phyloP scores from a whole-genome alignment of 495 filamentous ascomycete genomes.

The Tirmania nivea region DNA sequence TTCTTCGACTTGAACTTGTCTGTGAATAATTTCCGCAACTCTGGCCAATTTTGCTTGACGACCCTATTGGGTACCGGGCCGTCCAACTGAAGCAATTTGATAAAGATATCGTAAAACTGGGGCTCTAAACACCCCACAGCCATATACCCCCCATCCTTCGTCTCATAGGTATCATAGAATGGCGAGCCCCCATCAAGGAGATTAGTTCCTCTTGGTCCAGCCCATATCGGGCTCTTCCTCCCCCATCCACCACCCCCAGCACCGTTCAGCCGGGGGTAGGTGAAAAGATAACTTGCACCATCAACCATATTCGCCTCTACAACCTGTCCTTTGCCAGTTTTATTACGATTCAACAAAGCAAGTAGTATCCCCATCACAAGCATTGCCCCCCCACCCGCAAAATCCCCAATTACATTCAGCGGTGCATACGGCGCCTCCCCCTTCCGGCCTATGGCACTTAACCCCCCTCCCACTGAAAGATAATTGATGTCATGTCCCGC shows the following conservation, averaged over 20 bases:
- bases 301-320: conserved; percentile 97
- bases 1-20: conserved; percentile 48
- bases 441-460: conserved; percentile 49
- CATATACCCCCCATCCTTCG: conserved; percentile 60
- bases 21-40: conserved; percentile 37
- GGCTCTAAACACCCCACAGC: conserved; percentile 81
- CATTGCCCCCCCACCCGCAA: conserved; percentile 70
- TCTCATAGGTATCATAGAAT: conserved; percentile 75
- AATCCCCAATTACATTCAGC: conserved; percentile 68
- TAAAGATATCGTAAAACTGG: conserved; percentile 50
- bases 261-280: conserved; percentile 40
- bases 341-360: conserved; percentile 33
- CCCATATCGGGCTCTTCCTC: conserved; percentile 34
- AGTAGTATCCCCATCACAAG: conserved; percentile 49
- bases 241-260: conserved; percentile 4
- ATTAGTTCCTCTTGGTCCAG: conserved; percentile 46
- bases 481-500: conserved; percentile 98
- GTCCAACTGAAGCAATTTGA: conserved; percentile 40
- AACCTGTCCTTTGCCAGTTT: conserved; percentile 53
- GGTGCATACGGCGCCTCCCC: conserved; percentile 54
- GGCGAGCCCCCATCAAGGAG: conserved; percentile 65
- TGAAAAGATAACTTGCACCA: conserved; percentile 53
- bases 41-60: conserved; percentile 42
- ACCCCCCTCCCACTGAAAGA: conserved; percentile 63
- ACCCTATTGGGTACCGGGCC: conserved; percentile 32